These are phyloP conservation scores for Naegleria gruberi DNA, from an alignment of 208 protist genomes.

Conservation along the genomic window DNA sequence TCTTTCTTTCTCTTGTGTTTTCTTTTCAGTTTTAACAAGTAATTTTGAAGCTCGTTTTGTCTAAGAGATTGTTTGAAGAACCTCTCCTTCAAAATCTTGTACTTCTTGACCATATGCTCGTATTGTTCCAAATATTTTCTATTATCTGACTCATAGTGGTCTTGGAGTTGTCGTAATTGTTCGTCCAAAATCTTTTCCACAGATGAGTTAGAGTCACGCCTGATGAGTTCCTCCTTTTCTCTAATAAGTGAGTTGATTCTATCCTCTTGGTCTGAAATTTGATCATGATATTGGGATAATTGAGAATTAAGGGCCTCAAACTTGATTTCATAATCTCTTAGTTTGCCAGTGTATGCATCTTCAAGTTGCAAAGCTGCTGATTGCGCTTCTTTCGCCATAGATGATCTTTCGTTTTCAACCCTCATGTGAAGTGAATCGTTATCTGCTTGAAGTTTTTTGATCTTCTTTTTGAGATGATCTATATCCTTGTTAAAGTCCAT, in stretches of 20 bases:
- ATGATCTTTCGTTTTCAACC: not conserved
- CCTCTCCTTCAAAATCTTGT: conserved; percentile 5
- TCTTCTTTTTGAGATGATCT: not conserved
- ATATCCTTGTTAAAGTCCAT: not conserved
- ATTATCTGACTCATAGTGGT: not conserved
- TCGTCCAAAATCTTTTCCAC: not conserved
- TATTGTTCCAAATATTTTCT: not conserved
- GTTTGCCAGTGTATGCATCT: not conserved
- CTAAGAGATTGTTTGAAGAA: not conserved
- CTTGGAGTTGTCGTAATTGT: not conserved
- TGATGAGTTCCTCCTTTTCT: not conserved
- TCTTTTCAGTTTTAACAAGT: not conserved
- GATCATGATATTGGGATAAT: not conserved
- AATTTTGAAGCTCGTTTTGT: conserved; percentile 8
- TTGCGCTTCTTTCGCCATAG: not conserved
- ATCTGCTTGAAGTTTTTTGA: not conserved
- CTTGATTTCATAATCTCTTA: not conserved
- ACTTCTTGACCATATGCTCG: not conserved
- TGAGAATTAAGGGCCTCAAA: not conserved
- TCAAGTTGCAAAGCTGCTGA: not conserved
- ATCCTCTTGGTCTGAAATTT: not conserved
- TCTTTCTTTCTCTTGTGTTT: conserved; percentile 4
- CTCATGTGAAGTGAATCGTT: not conserved
- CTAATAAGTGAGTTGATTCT: not conserved
- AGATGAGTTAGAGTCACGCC: not conserved